Conservation (phyloP, 352 stramenopile genomes). For the Phytopythium boreale region DNA sequence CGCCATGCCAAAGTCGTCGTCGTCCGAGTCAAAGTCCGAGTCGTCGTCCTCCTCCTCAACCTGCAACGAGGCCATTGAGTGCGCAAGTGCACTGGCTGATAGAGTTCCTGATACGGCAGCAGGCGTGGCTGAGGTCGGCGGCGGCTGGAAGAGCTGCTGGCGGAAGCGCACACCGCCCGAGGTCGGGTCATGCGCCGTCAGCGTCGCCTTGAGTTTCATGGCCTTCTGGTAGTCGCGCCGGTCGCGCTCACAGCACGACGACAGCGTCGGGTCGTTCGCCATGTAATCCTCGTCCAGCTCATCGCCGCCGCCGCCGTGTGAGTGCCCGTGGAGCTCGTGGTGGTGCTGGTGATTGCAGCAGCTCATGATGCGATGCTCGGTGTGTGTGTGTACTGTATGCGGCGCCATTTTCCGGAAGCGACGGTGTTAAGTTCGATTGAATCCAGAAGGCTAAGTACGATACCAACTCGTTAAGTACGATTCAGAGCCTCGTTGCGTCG, state of each 20-base stretch:
- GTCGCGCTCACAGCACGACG: constrained; percentile 66
- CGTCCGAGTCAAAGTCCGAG: constrained; percentile 41
- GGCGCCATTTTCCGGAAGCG: neutral
- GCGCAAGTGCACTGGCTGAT: neutral
- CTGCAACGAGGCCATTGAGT: neutral
- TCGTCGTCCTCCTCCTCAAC: constrained; percentile 20
- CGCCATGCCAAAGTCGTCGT: constrained; percentile 33
- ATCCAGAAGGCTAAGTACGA: neutral
- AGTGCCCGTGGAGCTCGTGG: constrained; percentile 17
- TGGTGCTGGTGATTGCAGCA: constrained; percentile 10
- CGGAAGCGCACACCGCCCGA: constrained; percentile 48
- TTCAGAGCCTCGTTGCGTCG: neutral
- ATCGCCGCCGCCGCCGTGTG: constrained; percentile 19
- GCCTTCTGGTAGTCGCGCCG: constrained; percentile 51
- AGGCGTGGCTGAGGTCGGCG: constrained; percentile 1
- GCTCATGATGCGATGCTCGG: constrained; percentile 6
- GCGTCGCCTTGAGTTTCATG: constrained; percentile 58
- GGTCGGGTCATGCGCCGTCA: constrained; percentile 56
- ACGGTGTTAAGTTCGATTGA: neutral
- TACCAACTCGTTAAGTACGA: neutral
- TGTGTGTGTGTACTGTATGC: no score
- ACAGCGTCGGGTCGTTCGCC: constrained; percentile 52
- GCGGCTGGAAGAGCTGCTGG: constrained; percentile 55
- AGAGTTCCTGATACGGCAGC: neutral
- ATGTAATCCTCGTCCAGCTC: constrained; percentile 26